Conservation (phyloP, 345 rosid genomes). For the Limnanthes douglasii region DNA sequence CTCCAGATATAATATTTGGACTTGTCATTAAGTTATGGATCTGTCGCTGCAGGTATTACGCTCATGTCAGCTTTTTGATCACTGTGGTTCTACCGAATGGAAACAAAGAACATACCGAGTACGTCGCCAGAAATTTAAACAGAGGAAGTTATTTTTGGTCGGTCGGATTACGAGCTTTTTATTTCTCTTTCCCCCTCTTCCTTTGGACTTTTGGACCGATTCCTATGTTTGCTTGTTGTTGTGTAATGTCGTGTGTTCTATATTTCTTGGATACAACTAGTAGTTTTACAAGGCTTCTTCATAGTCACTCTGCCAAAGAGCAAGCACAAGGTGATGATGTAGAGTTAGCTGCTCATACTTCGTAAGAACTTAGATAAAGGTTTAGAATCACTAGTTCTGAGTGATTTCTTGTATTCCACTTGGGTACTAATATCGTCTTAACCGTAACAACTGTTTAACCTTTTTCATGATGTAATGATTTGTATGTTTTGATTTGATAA, state of each 20-base stretch:
- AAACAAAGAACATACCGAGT: constrained; percentile 40
- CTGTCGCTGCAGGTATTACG: no score
- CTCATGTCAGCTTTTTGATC: constrained; percentile 69
- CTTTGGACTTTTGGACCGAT: constrained; percentile 88
- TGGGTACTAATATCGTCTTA: no score
- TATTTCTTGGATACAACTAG: constrained; percentile 83
- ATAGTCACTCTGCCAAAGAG: constrained; percentile 29
- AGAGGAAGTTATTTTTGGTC: constrained; percentile 92
- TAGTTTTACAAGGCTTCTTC: constrained; percentile 49
- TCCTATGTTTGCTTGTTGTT: constrained; percentile 75
- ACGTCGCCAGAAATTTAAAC: constrained; percentile 67
- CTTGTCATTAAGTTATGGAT: no score
- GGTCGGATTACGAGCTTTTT: constrained; percentile 74
- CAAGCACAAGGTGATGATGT: constrained; percentile 11
- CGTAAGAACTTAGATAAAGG: constrained; percentile 8
- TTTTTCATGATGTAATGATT: no score
- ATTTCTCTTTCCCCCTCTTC: constrained; percentile 79
- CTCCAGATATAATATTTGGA: no score
- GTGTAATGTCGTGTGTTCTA: constrained; percentile 39
- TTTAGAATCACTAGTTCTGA: no score
- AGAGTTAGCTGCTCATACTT: constrained; percentile 21
- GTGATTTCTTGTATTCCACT: no score
- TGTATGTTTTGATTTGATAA: no score
- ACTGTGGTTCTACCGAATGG: constrained; percentile 51
- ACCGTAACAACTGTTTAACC: no score